These are phyloP conservation scores for Penicillium concentricum DNA, from an alignment of 2,329 filamentous ascomycete genomes.

Conservation along the genomic window DNA sequence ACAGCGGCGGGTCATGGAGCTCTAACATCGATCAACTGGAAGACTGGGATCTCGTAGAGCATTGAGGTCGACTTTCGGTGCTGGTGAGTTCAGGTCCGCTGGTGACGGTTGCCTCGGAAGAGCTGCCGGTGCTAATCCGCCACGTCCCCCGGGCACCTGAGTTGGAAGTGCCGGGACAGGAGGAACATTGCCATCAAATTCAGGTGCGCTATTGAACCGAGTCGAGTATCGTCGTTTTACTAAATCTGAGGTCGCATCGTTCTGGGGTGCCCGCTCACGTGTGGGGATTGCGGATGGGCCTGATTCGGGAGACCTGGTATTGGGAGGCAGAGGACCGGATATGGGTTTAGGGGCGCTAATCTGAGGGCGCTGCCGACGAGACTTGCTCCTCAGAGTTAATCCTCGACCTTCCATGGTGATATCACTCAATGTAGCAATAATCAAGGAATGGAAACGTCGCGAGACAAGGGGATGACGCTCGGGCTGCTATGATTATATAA, in stretches of 20 bases:
- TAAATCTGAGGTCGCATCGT: conserved; percentile 67
- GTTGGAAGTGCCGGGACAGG: conserved; percentile 67
- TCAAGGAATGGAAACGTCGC: conserved; percentile 5
- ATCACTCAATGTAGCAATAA: conserved; percentile 6
- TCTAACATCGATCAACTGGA: conserved; percentile 72
- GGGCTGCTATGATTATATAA: conserved; percentile 6
- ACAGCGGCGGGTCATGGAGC: neutral
- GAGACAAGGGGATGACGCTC: conserved; percentile 5
- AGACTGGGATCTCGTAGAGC: conserved; percentile 77
- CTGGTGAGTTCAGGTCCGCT: conserved; percentile 55
- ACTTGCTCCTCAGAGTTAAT: conserved; percentile 64
- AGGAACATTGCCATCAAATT: conserved; percentile 65
- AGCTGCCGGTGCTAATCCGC: conserved; percentile 44
- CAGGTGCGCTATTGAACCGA: conserved; percentile 75
- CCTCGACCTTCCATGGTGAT: conserved; percentile 54
- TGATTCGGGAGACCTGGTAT: conserved; percentile 38
- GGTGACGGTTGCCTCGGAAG: conserved; percentile 46
- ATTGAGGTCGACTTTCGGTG: conserved; percentile 69
- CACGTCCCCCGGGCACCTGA: conserved; percentile 59
- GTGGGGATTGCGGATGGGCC: conserved; percentile 30
- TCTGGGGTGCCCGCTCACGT: conserved; percentile 45
- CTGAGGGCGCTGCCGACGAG: conserved; percentile 51
- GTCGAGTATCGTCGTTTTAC: conserved; percentile 95
- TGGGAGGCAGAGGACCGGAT: conserved; percentile 39
- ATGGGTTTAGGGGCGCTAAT: conserved; percentile 62